Conservation (phyloP, 2,329 filamentous ascomycete species). For the Periconia sp. region DNA sequence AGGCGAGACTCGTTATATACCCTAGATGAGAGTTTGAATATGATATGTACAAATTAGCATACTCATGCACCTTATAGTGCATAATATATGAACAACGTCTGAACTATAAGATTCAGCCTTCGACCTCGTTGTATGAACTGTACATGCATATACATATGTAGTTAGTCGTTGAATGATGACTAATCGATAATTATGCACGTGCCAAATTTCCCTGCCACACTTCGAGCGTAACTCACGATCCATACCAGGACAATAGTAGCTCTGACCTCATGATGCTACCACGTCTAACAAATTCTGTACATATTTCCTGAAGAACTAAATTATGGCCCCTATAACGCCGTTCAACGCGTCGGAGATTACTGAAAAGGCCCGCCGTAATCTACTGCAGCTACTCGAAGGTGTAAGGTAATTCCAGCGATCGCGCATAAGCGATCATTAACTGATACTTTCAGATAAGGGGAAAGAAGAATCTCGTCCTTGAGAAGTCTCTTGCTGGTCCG, state of each 20-base stretch:
- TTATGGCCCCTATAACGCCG: conserved; percentile 68
- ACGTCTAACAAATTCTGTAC: background rate
- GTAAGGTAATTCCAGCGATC: conserved; percentile 66
- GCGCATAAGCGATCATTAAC: conserved; percentile 9
- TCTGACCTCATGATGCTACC: conserved; percentile 7
- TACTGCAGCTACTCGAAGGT: conserved; percentile 88
- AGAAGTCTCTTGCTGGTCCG: conserved; percentile 84
- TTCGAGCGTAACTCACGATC: background rate
- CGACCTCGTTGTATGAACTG: too few relatives aligned
- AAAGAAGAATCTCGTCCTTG: conserved; percentile 97
- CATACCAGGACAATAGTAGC: conserved; percentile 6
- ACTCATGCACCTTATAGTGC: too few relatives aligned
- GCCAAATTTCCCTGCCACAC: background rate
- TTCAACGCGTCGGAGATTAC: conserved; percentile 77
- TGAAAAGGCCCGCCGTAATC: conserved; percentile 81
- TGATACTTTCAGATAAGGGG: conserved; percentile 75
- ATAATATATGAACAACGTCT: too few relatives aligned
- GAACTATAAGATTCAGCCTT: too few relatives aligned
- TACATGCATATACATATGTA: too few relatives aligned
- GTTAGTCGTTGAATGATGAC: too few relatives aligned
- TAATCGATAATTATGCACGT: conserved; percentile 5
- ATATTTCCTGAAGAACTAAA: conserved; percentile 2
- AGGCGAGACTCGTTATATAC: conserved; percentile 16
- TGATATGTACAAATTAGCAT: background rate
- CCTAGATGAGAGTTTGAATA: conserved; percentile 15